phyloP scores from a whole-genome alignment of 441 rosid species.

The Manihot esculenta region DNA sequence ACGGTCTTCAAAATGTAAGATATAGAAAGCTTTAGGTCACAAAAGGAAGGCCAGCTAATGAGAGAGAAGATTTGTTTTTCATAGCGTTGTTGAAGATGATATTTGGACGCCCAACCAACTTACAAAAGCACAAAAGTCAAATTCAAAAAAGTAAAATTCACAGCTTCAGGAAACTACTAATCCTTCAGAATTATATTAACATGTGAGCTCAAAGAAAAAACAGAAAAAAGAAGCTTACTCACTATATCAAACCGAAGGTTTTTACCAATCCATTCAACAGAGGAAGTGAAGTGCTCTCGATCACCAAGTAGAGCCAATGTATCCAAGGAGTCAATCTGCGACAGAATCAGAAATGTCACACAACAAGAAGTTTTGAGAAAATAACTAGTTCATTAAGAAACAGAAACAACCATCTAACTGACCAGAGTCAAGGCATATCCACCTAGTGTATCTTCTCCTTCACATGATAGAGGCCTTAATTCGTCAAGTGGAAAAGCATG shows the following conservation, averaged over 20 bases:
- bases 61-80: neutral
- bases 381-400: neutral
- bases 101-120: neutral
- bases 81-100: neutral
- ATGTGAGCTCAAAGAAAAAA: slow-evolving; percentile 10
- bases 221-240: slow-evolving; percentile 51
- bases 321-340: slow-evolving; percentile 92
- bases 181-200: slow-evolving; percentile 10
- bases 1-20: neutral
- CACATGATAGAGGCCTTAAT: slow-evolving; percentile 79
- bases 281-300: slow-evolving; percentile 62
- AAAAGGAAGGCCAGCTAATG: neutral
- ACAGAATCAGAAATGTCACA: slow-evolving; percentile 17
- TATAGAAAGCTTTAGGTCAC: neutral
- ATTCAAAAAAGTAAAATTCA: neutral
- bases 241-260: slow-evolving; percentile 95
- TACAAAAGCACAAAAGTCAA: neutral
- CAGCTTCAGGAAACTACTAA: neutral
- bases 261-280: slow-evolving; percentile 98
- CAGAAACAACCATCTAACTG: slow-evolving; percentile 11
- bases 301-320: slow-evolving; percentile 91
- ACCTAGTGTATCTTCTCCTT: slow-evolving; percentile 93
- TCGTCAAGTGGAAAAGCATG: slow-evolving; percentile 97
- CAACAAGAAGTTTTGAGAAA: slow-evolving; percentile 17
- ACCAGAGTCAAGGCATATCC: slow-evolving; percentile 97